Percentiles rank a stretch among this genome's conserved stretches.
Conservation (phyloP, 2,329 filamentous ascomycete species). For the Alternaria longipes region DNA sequence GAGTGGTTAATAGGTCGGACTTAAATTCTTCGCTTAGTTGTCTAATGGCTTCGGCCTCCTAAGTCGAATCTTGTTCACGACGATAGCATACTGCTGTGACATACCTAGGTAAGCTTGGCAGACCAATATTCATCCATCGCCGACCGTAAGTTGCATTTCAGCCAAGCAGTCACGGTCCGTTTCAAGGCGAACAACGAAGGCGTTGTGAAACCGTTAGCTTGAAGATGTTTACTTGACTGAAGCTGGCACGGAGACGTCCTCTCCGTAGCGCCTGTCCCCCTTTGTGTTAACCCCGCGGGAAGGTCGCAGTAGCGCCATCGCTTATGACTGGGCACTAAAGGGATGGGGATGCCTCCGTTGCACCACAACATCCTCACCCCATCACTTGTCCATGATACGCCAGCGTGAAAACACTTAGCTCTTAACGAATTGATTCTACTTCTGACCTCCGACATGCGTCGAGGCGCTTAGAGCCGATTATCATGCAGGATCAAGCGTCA, state of each 20-base stretch:
- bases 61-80: no score
- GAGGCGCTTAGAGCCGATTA: not conserved
- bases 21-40: no score
- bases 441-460: not conserved
- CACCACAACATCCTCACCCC: not conserved
- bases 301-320: conserved; percentile 9
- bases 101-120: no score
- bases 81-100: no score
- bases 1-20: no score
- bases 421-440: not conserved
- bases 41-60: no score
- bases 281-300: conserved; percentile 5
- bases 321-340: conserved; percentile 1
- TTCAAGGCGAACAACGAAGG: not conserved
- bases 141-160: not conserved
- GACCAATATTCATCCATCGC: not conserved
- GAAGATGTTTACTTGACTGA: conserved; percentile 4
- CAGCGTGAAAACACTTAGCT: not conserved
- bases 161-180: not conserved
- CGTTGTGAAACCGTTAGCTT: not conserved
- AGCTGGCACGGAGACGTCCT: conserved; percentile 3
- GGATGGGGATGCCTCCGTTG: conserved; percentile 6
- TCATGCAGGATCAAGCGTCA: conserved; percentile 2
- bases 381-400: not conserved
- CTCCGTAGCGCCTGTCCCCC: conserved; percentile 3